Conservation (phyloP, 2,329 filamentous ascomycete species). For the Epichloe sibirici region DNA sequence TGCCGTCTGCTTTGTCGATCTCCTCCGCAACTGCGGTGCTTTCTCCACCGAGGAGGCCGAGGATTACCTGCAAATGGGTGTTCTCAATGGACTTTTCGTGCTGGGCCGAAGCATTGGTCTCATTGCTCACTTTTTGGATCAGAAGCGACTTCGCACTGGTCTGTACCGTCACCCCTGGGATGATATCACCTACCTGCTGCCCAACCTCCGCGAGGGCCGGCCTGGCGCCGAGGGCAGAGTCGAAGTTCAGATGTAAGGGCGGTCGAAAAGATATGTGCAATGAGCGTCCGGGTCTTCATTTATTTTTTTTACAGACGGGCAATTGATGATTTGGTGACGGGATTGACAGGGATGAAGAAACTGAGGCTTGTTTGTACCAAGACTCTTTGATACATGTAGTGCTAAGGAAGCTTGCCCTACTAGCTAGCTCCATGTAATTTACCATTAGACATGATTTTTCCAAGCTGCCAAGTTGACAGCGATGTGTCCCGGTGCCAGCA, state of each 20-base stretch:
- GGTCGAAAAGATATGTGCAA: conserved; percentile 4
- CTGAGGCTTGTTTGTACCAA: not conserved
- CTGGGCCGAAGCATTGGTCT: conserved; percentile 94
- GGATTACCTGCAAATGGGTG: conserved; percentile 98
- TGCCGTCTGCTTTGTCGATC: conserved; percentile 96
- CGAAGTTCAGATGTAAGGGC: conserved; percentile 63
- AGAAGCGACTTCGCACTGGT: conserved; percentile 97
- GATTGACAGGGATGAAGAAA: conserved; percentile 3
- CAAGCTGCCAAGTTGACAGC: not conserved
- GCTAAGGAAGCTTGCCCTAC: conserved; percentile 17
- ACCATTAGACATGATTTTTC: conserved; percentile 16
- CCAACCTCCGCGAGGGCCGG: conserved; percentile 59
- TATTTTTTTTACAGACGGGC: conserved; percentile 10
- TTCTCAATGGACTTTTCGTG: conserved; percentile 98
- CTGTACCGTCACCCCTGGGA: conserved; percentile 99
- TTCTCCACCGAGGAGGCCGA: conserved; percentile 95
- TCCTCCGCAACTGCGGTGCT: conserved; percentile 93
- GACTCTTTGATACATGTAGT: conserved; percentile 21
- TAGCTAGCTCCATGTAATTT: conserved; percentile 6
- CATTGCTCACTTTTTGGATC: conserved; percentile 98
- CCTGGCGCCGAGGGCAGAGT: conserved; percentile 75
- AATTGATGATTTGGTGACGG: conserved; percentile 21
- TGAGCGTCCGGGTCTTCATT: conserved; percentile 17
- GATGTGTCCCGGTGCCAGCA: not conserved
- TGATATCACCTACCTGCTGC: conserved; percentile 90